These are phyloP conservation scores for Fraxinus velutina DNA, from an alignment of 305 asterid genomes.

Conservation along the genomic window DNA sequence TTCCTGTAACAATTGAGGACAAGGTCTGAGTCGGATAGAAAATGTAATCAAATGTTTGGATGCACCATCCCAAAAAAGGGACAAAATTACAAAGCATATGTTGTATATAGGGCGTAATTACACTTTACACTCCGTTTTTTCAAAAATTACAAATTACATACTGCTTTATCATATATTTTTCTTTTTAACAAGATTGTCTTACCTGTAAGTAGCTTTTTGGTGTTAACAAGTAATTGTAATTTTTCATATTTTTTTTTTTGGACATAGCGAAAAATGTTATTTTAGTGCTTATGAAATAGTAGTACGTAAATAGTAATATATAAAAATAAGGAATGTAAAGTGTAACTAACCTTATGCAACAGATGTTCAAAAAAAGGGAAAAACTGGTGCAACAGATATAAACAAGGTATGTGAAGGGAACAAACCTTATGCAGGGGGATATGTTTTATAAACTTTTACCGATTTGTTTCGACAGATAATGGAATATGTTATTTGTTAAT, in stretches of 20 bases:
- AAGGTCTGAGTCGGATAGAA: background rate
- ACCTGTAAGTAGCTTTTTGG: background rate
- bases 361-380: background rate
- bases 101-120: background rate
- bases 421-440: background rate
- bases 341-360: background rate
- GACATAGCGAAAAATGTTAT: background rate
- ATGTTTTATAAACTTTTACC: background rate
- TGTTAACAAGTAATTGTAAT: background rate
- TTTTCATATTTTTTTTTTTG: background rate
- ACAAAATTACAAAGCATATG: background rate
- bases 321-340: background rate
- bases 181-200: background rate
- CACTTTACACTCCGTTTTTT: background rate
- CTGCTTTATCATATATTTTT: background rate
- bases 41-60: background rate
- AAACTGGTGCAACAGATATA: background rate
- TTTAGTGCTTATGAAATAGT: background rate
- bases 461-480: background rate
- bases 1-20: constrained; percentile 48
- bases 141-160: background rate
- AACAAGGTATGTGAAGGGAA: background rate
- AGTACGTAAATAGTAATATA: background rate
- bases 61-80: background rate
- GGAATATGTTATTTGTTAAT: background rate